Evolutionary conservation across 2,329 filamentous ascomycete genomes (phyloP).

Genomic region (Penicillium sclerotigenum): DNA sequence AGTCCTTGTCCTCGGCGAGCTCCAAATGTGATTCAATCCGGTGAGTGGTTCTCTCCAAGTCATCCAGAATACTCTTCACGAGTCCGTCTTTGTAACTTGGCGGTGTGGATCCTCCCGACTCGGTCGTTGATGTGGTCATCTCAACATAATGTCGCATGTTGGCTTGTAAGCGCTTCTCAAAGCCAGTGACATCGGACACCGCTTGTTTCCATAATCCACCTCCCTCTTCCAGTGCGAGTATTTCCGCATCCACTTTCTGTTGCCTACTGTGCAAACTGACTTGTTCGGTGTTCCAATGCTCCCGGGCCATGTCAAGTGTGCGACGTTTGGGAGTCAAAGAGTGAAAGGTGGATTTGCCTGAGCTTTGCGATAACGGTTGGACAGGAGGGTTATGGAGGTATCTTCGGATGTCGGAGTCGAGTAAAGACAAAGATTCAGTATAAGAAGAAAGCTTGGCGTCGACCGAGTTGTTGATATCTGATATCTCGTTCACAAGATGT

Average conservation of each 20-base stretch:
- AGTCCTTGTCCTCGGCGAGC: slow-evolving; percentile 52
- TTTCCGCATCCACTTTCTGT: slow-evolving; percentile 51
- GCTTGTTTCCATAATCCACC: slow-evolving; percentile 57
- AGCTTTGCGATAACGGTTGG: slow-evolving; percentile 33
- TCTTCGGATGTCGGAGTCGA: slow-evolving; percentile 53
- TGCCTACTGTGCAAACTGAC: slow-evolving; percentile 45
- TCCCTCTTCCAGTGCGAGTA: slow-evolving; percentile 57
- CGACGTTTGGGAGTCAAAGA: slow-evolving; percentile 54
- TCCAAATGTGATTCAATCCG: slow-evolving; percentile 51
- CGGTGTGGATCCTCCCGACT: slow-evolving; percentile 9
- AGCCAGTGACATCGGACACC: slow-evolving; percentile 50
- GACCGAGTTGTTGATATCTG: slow-evolving; percentile 54
- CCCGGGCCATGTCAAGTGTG: slow-evolving; percentile 59
- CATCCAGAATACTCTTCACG: slow-evolving; percentile 37
- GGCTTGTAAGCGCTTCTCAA: slow-evolving; percentile 42
- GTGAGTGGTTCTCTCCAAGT: slow-evolving; percentile 48
- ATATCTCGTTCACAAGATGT: slow-evolving; percentile 52
- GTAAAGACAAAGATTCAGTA: slow-evolving; percentile 52
- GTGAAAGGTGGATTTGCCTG: slow-evolving; percentile 44
- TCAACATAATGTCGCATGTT: slow-evolving; percentile 35
- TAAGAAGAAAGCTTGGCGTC: slow-evolving; percentile 60
- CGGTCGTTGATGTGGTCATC: slow-evolving; percentile 19
- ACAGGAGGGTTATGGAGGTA: slow-evolving; percentile 52
- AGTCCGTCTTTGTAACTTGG: slow-evolving; percentile 23
- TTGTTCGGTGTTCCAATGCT: slow-evolving; percentile 54